Conservation (phyloP, 176 grass and related monocot species). For the Echinochloa phyllopogon region DNA sequence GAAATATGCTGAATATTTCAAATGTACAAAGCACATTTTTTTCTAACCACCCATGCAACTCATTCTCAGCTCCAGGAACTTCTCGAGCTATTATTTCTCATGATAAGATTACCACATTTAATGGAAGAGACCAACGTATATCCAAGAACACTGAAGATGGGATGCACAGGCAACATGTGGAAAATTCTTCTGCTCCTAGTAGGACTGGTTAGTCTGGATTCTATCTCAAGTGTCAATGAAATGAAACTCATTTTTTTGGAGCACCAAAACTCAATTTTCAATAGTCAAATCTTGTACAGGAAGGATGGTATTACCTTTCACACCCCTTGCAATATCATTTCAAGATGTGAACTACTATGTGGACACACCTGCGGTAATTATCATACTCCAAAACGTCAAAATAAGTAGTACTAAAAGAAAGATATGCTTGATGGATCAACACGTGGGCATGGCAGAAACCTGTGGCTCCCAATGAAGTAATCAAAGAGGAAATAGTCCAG, state of each 20-base stretch:
- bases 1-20: constrained; percentile 1
- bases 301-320: constrained; percentile 83
- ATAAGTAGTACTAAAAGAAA: neutral
- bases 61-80: constrained; percentile 47
- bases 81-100: constrained; percentile 63
- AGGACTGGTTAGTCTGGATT: constrained; percentile 49
- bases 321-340: constrained; percentile 73
- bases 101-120: constrained; percentile 46
- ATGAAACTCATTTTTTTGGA: neutral
- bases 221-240: neutral
- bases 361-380: constrained; percentile 66
- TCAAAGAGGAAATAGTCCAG: neutral
- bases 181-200: constrained; percentile 1
- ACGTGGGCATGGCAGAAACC: neutral
- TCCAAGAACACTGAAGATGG: neutral
- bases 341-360: constrained; percentile 86
- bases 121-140: constrained; percentile 26
- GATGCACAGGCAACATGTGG: constrained; percentile 25
- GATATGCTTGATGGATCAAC: neutral
- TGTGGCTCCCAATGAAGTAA: neutral
- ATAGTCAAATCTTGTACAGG: constrained; percentile 47
- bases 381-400: neutral
- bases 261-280: neutral
- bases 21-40: constrained; percentile 3
- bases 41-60: constrained; percentile 3